phyloP scores from a whole-genome alignment of 495 filamentous ascomycete genomes.

The Penicillium daleae region DNA sequence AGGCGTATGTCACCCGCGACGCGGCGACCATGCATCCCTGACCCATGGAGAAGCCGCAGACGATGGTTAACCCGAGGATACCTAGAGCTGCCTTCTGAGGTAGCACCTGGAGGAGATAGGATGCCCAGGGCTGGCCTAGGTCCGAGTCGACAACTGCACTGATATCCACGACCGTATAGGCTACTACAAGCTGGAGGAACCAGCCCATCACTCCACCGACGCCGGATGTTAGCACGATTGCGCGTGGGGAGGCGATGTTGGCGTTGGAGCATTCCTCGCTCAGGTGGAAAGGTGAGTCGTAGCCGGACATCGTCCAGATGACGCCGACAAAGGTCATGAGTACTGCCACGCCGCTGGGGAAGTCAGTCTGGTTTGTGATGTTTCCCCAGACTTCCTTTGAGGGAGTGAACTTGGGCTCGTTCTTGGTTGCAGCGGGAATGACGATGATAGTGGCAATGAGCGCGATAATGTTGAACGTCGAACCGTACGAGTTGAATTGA shows the following conservation, averaged over 20 bases:
- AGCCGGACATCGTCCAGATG: slow-evolving; percentile 71
- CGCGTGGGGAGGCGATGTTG: slow-evolving; percentile 71
- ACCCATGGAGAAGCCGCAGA: slow-evolving; percentile 80
- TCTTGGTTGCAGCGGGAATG: slow-evolving; percentile 66
- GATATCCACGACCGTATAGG: slow-evolving; percentile 78
- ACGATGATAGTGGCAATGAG: slow-evolving; percentile 69
- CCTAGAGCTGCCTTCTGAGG: slow-evolving; percentile 67
- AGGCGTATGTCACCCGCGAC: slow-evolving; percentile 77
- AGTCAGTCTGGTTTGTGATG: slow-evolving; percentile 72
- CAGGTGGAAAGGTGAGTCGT: slow-evolving; percentile 77
- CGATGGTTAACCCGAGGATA: slow-evolving; percentile 70
- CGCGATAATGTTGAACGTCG: slow-evolving; percentile 73
- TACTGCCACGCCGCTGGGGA: slow-evolving; percentile 69
- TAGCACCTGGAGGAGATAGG: slow-evolving; percentile 72
- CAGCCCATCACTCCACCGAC: slow-evolving; percentile 73
- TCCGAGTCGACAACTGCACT: slow-evolving; percentile 60
- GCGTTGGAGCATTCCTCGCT: slow-evolving; percentile 81
- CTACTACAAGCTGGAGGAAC: slow-evolving; percentile 76
- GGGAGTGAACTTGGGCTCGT: slow-evolving; percentile 64
- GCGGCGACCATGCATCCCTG: slow-evolving; percentile 85
- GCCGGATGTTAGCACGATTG: slow-evolving; percentile 73
- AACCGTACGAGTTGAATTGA: slow-evolving; percentile 74
- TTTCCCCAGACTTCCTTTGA: slow-evolving; percentile 69
- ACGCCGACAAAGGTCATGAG: slow-evolving; percentile 74
- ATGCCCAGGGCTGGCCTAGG: slow-evolving; percentile 76